Evolutionary conservation across 495 filamentous ascomycete species (phyloP), one percentile per base, ranked within the genome.

Genomic region (Penicillium cataractarum): DNA sequence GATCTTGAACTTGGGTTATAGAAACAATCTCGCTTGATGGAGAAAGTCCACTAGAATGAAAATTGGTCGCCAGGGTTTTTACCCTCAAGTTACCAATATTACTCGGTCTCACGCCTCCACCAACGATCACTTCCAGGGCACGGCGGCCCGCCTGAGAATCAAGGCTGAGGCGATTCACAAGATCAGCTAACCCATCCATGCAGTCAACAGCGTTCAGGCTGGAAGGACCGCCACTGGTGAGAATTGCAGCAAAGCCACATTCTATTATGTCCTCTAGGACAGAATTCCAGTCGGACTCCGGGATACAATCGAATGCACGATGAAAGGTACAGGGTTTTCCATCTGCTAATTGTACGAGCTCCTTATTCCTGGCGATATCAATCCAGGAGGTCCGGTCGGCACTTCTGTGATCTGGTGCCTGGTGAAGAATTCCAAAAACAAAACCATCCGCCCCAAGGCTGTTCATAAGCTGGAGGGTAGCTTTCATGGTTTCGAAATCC

Each of bases 281-380:
- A 1, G 61, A 65, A 31, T 72, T 65, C 69, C 72, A 73, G 3
- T 69, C 8, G 29, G 39, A 19, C 15, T 75, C 66, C 1, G 67
- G 65, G 7, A 80, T 72, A 26, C 71, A 63, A 61, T 85, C 82
- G 70, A 86, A 82, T 2, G 82, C 82, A 17, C 82, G 76, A 61
- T 84, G 82, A 52, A 86, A 86, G 15, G 82, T 86, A 65, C 82
- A 86, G 6, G 79, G 78, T 10, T 69, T 65, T 0, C 76, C 74
- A 2, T 57, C 64, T 1, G 82, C 82, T 7, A 73, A 60, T 37
- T 54, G 37, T 2, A 84, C 76, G 42, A 86, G 67, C 35, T 71
- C 66, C 54, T 64, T 68, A 49, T 78, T 81, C 27, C 71, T 64
- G 6, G 55, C 51, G 6, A 65, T 57, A 57, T 86, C 79, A 7